These are phyloP conservation scores for Epichloe amarillans DNA, from an alignment of 2,329 filamentous ascomycete genomes.

Conservation along the genomic window DNA sequence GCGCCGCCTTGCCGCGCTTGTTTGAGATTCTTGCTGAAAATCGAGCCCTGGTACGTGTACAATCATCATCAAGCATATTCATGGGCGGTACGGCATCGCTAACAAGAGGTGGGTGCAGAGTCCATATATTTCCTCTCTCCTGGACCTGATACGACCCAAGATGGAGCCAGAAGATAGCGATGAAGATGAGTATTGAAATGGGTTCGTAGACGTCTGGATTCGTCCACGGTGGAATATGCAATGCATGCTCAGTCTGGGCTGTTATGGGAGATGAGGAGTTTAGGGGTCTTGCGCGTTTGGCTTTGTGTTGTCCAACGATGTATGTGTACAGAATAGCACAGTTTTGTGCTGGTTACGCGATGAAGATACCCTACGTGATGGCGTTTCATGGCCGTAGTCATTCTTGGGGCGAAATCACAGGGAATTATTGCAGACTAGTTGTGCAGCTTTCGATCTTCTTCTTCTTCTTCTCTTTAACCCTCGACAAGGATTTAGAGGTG, in stretches of 20 bases:
- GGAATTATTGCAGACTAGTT: no score
- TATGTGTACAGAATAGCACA: slow-evolving; percentile 1
- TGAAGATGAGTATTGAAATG: slow-evolving; percentile 6
- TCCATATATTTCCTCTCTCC: slow-evolving; percentile 26
- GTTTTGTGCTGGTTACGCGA: not conserved
- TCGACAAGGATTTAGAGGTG: no score
- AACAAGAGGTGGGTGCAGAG: slow-evolving; percentile 16
- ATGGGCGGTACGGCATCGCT: slow-evolving; percentile 3
- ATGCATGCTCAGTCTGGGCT: not conserved
- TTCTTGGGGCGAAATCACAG: no score
- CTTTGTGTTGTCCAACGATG: not conserved
- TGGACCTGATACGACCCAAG: slow-evolving; percentile 22
- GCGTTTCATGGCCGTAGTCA: not conserved
- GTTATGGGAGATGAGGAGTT: not conserved
- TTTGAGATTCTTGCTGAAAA: slow-evolving; percentile 62
- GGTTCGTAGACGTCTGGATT: not conserved
- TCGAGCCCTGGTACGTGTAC: slow-evolving; percentile 37
- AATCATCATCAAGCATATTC: not conserved
- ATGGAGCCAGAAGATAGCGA: slow-evolving; percentile 15
- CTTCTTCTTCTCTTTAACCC: no score
- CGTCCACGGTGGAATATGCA: not conserved
- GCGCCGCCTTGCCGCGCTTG: slow-evolving; percentile 48
- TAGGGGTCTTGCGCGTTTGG: not conserved
- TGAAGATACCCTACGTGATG: not conserved
- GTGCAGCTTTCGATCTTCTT: no score